phyloP scores from a whole-genome alignment of 2,329 filamentous ascomycete species.

The Colletotrichum godetiae region DNA sequence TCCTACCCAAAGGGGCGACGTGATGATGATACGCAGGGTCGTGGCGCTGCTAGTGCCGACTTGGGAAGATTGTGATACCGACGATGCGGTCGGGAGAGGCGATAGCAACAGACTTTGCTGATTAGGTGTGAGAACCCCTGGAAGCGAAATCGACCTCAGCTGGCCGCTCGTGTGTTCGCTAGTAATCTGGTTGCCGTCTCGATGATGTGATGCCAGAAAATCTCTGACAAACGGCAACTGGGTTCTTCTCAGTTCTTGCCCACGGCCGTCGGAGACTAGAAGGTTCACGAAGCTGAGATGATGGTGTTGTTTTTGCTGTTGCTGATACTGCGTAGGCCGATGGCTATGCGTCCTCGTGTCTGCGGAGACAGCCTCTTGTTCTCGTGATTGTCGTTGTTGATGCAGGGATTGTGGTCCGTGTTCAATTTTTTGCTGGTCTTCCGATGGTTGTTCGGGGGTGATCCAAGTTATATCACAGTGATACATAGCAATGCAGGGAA shows the following conservation, averaged over 20 bases:
- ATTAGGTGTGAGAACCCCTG: slow-evolving; percentile 21
- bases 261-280: not conserved
- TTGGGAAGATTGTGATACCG: slow-evolving; percentile 28
- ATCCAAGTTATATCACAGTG: slow-evolving; percentile 34
- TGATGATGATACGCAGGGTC: slow-evolving; percentile 30
- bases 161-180: slow-evolving; percentile 20
- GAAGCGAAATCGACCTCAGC: slow-evolving; percentile 26
- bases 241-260: not conserved
- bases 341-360: slow-evolving; percentile 28
- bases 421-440: slow-evolving; percentile 17
- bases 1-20: slow-evolving; percentile 22
- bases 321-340: slow-evolving; percentile 15
- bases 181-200: not conserved
- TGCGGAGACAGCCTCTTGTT: slow-evolving; percentile 1
- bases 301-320: slow-evolving; percentile 11
- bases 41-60: slow-evolving; percentile 28
- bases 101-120: slow-evolving; percentile 24
- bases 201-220: slow-evolving; percentile 23
- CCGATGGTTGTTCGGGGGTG: slow-evolving; percentile 22
- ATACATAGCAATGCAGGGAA: slow-evolving; percentile 31
- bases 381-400: slow-evolving; percentile 19
- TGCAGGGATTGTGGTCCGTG: slow-evolving; percentile 1
- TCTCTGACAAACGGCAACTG: slow-evolving; percentile 20
- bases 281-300: slow-evolving; percentile 20
- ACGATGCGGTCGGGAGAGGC: slow-evolving; percentile 28